These are phyloP conservation scores for Blastocystis sp. DNA, from an alignment of 352 stramenopile species.

Conservation along the genomic window DNA sequence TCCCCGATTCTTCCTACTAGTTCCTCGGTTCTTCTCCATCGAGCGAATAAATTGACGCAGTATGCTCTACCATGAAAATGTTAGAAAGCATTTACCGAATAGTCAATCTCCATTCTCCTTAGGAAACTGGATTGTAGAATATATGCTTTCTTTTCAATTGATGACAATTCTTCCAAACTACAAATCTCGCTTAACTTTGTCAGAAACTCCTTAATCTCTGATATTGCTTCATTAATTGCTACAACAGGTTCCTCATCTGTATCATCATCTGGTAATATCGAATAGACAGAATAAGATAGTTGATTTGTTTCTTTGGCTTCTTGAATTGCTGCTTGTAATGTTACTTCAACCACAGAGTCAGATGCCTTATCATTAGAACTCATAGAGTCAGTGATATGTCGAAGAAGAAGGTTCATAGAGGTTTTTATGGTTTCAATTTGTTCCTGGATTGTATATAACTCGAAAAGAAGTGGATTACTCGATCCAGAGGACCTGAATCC, in stretches of 20 bases:
- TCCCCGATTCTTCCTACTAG: not conserved
- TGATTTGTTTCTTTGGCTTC: not conserved
- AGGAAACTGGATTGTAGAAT: conserved; percentile 36
- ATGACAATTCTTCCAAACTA: conserved; percentile 7
- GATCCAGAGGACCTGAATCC: not conserved
- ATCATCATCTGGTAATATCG: not conserved
- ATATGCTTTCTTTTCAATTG: not conserved
- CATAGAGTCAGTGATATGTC: too few relatives aligned
- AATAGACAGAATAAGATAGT: not conserved
- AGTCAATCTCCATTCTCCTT: conserved; percentile 29
- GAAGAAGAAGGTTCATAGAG: too few relatives aligned
- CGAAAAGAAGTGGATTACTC: not conserved
- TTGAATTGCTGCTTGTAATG: too few relatives aligned
- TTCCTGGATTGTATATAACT: not conserved
- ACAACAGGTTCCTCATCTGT: not conserved
- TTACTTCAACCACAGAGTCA: too few relatives aligned
- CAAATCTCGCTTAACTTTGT: not conserved
- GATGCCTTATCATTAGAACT: too few relatives aligned
- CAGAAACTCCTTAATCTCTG: not conserved
- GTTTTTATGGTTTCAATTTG: not conserved
- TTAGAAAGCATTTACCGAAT: not conserved
- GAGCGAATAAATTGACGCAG: not conserved
- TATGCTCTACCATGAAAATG: not conserved
- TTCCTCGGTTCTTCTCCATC: not conserved
- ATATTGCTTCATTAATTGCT: not conserved